Evolutionary conservation across 305 asterid species (phyloP).

Genomic region (Solanum aculeatissimum): DNA sequence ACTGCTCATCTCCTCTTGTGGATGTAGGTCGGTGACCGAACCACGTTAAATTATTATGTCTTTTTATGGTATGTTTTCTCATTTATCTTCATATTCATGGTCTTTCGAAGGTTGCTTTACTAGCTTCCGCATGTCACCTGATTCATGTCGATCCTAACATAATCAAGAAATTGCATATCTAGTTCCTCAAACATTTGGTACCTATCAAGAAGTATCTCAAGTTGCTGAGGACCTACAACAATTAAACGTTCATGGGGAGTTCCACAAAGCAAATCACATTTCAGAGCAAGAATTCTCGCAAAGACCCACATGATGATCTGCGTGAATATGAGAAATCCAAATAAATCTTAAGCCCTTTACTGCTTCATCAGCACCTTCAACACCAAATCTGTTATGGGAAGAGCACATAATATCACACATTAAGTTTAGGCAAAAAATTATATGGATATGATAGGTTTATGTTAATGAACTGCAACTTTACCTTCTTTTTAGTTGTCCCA

Average conservation of each 20-base stretch:
- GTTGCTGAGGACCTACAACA: slow-evolving; percentile 80
- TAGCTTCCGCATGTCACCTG: too few species aligned
- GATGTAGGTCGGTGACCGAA: too few species aligned
- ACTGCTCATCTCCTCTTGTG: too few species aligned
- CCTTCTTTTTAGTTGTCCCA: slow-evolving; percentile 95
- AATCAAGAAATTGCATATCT: slow-evolving; percentile 86
- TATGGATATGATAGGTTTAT: too few species aligned
- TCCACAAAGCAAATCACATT: slow-evolving; percentile 50
- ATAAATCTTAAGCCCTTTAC: slow-evolving; percentile 57
- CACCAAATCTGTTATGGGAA: slow-evolving; percentile 50
- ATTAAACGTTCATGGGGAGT: slow-evolving; percentile 54
- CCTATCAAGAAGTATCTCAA: slow-evolving; percentile 74
- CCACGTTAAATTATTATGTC: too few species aligned
- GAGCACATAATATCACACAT: too few species aligned
- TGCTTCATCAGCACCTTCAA: slow-evolving; percentile 71
- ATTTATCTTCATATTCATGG: too few species aligned
- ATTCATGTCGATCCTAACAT: too few species aligned
- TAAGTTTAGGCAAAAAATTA: too few species aligned
- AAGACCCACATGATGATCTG: slow-evolving; percentile 92
- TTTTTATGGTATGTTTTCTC: too few species aligned
- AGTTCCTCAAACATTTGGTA: slow-evolving; percentile 88
- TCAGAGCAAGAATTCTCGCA: slow-evolving; percentile 74
- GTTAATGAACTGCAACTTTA: neutral
- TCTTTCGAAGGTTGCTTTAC: too few species aligned
- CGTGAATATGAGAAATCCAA: slow-evolving; percentile 97